phyloP scores from a whole-genome alignment of 805 yeast genomes.

The Tetrapisispora phaffii region DNA sequence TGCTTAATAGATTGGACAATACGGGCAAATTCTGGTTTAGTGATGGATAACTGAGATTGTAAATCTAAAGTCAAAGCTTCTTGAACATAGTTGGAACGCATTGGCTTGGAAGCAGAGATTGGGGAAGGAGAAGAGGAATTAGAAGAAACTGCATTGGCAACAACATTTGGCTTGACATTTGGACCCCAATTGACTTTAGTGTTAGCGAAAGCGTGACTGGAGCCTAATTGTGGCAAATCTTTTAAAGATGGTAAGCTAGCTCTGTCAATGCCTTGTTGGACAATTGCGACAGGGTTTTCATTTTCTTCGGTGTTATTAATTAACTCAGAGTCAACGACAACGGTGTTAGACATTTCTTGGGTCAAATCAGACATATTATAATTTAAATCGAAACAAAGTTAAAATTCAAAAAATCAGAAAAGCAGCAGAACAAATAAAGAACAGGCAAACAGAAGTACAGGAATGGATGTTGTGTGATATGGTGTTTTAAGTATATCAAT shows the following conservation, averaged over 20 bases:
- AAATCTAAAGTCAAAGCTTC: conserved; percentile 70
- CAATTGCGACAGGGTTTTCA: conserved; percentile 4
- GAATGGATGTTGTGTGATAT: not conserved
- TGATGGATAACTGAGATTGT: conserved; percentile 54
- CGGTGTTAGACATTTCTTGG: conserved; percentile 1
- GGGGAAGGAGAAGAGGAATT: conserved; percentile 18
- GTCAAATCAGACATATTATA: not conserved
- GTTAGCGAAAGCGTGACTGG: conserved; percentile 28
- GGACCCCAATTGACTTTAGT: conserved; percentile 37
- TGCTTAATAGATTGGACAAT: conserved; percentile 55
- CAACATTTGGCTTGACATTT: conserved; percentile 32
- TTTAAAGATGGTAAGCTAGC: conserved; percentile 25
- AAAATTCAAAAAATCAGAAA: not conserved
- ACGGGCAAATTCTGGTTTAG: conserved; percentile 58
- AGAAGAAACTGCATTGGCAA: conserved; percentile 10
- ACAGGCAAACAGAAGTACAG: conserved; percentile 1
- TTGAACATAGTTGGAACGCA: conserved; percentile 54
- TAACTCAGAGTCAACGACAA: conserved; percentile 3
- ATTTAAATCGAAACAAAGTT: not conserved
- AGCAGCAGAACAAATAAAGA: not conserved
- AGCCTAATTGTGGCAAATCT: conserved; percentile 61
- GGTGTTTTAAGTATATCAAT: not conserved
- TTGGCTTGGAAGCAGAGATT: conserved; percentile 32
- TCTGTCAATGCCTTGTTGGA: conserved; percentile 3
- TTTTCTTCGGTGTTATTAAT: conserved; percentile 2